Conservation (phyloP, 2,329 filamentous ascomycete genomes). For the Conoideocrella luteorostrata region DNA sequence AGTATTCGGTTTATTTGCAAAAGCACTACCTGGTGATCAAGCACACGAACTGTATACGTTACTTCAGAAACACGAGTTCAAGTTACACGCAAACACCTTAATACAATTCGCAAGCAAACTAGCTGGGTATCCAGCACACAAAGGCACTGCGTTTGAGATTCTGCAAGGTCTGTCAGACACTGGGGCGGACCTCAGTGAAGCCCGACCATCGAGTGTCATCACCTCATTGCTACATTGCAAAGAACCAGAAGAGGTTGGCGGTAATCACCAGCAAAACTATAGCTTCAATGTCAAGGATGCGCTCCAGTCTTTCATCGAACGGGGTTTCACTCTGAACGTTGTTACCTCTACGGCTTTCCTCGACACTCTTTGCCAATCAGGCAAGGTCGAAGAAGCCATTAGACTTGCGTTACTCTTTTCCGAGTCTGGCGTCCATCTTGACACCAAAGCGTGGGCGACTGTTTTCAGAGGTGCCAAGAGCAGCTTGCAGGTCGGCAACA, state of each 20-base stretch:
- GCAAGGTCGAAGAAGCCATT: conserved; percentile 28
- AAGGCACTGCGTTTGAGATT: conserved; percentile 38
- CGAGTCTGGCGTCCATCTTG: conserved; percentile 48
- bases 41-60: conserved; percentile 29
- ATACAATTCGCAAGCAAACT: conserved; percentile 43
- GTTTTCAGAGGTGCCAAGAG: conserved; percentile 66
- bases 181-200: conserved; percentile 39
- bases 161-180: conserved; percentile 27
- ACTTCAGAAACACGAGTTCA: conserved; percentile 21
- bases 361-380: conserved; percentile 58
- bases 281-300: conserved; percentile 25
- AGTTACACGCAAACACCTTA: conserved; percentile 36
- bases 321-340: conserved; percentile 58
- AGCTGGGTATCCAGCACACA: conserved; percentile 32
- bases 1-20: conserved; percentile 27
- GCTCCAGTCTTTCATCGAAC: conserved; percentile 41
- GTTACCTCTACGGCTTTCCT: conserved; percentile 62
- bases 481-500: conserved; percentile 43
- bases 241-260: conserved; percentile 10
- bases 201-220: conserved; percentile 46
- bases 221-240: conserved; percentile 48
- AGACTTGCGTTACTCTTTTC: conserved; percentile 26
- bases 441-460: conserved; percentile 60
- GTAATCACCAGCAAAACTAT: conserved; percentile 8
- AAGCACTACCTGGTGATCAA: conserved; percentile 23